phyloP scores from a whole-genome alignment of 257 asterid genomes.

The Eucommia ulmoides region DNA sequence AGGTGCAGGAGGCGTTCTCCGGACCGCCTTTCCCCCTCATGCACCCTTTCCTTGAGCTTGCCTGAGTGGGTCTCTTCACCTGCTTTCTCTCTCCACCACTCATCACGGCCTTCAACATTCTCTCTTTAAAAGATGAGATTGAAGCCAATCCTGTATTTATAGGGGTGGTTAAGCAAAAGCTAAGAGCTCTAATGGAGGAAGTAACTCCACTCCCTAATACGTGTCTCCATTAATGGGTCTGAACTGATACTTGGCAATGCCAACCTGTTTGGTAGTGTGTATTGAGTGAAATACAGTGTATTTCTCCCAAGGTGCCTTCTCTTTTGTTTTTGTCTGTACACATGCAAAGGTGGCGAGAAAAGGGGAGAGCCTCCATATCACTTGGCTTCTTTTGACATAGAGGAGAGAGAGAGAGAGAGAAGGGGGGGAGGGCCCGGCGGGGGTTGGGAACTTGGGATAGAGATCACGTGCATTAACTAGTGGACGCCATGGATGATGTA shows the following conservation, averaged over 20 bases:
- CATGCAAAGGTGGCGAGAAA: too few relatives aligned
- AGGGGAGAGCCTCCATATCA: too few relatives aligned
- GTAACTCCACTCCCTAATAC: too few relatives aligned
- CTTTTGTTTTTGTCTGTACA: too few relatives aligned
- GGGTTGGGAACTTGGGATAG: too few relatives aligned
- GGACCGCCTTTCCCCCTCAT: conserved; percentile 90
- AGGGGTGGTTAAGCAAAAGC: not conserved
- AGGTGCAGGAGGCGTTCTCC: conserved; percentile 56
- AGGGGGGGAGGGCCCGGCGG: too few relatives aligned
- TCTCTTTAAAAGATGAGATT: not conserved
- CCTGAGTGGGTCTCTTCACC: conserved; percentile 18
- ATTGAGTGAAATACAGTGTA: not conserved
- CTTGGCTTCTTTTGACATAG: too few relatives aligned
- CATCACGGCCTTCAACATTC: not conserved
- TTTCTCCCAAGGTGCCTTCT: too few relatives aligned
- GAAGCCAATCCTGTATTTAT: not conserved
- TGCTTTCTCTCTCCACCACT: not conserved
- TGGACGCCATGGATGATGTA: too few relatives aligned
- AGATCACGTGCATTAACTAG: too few relatives aligned
- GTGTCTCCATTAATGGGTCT: not conserved
- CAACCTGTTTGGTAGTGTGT: not conserved
- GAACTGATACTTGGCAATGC: not conserved
- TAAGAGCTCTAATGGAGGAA: too few relatives aligned
- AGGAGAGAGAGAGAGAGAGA: too few relatives aligned
- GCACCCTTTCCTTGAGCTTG: conserved; percentile 61